A percentile compares a stretch with the other conserved stretches of the same genome.
These are phyloP conservation scores for Sonneratia caseolaris DNA, from an alignment of 345 rosid genomes.

Conservation along the genomic window DNA sequence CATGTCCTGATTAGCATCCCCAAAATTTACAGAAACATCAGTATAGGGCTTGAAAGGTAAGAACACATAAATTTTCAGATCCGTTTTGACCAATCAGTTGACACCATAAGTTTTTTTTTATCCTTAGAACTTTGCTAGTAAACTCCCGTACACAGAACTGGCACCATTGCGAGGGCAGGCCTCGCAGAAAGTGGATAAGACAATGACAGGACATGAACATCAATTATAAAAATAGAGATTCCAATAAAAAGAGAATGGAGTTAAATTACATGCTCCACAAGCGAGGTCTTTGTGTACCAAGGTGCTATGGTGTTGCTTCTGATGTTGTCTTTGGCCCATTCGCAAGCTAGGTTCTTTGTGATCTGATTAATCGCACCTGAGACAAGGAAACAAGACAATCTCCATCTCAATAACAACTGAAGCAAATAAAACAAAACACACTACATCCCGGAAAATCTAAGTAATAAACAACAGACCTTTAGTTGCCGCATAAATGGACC, in stretches of 20 bases:
- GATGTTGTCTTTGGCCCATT: constrained; percentile 88
- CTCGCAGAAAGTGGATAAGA: background rate
- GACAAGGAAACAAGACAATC: constrained; percentile 1
- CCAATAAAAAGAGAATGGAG: background rate
- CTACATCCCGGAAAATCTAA: background rate
- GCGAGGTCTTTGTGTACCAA: constrained; percentile 75
- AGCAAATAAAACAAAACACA: no score
- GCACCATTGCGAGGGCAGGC: background rate
- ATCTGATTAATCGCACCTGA: constrained; percentile 79
- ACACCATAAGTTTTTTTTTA: background rate
- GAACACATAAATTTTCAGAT: background rate
- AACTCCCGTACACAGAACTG: background rate
- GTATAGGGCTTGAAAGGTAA: background rate
- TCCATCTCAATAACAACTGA: background rate
- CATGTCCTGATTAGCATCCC: background rate
- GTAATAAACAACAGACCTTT: constrained; percentile 36
- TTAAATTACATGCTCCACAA: constrained; percentile 50
- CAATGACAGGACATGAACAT: background rate
- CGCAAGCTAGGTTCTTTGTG: constrained; percentile 75
- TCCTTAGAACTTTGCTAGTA: background rate
- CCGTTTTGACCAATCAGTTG: background rate
- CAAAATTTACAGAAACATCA: background rate
- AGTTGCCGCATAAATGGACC: constrained; percentile 59
- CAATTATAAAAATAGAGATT: background rate
- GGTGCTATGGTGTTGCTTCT: constrained; percentile 75